A percentile compares a stretch with the other conserved stretches of the same genome.
phyloP scores from a whole-genome alignment of 768 basidiomycete species.

The Tricholoma sp. region DNA sequence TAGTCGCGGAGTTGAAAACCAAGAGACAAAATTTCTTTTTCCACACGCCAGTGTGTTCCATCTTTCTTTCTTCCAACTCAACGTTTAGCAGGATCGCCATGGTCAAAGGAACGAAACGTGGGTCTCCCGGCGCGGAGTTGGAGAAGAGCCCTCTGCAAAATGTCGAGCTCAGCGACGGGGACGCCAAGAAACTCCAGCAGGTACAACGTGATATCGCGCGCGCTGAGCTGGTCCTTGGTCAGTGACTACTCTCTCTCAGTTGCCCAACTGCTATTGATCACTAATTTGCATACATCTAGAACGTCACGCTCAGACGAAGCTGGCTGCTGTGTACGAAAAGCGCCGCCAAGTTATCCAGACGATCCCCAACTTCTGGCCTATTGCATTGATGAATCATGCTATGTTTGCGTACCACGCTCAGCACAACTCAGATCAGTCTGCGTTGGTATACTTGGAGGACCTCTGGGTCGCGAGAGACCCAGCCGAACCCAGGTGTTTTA shows the following conservation, averaged over 20 bases:
- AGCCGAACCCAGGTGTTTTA: slow-evolving; percentile 74
- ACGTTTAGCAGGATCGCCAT: slow-evolving; percentile 21
- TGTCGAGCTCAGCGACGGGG: slow-evolving; percentile 66
- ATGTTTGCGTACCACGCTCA: slow-evolving; percentile 61
- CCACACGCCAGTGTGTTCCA: slow-evolving; percentile 12
- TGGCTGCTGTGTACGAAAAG: slow-evolving; percentile 62
- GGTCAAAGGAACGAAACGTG: slow-evolving; percentile 63
- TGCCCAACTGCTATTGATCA: background rate
- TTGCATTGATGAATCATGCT: slow-evolving; percentile 71
- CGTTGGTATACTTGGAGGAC: slow-evolving; percentile 80
- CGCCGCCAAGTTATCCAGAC: slow-evolving; percentile 60
- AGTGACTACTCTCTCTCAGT: slow-evolving; percentile 20
- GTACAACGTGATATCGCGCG: slow-evolving; percentile 68
- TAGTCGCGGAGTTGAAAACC: slow-evolving; percentile 23
- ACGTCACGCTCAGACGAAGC: slow-evolving; percentile 51
- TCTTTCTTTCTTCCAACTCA: slow-evolving; percentile 15
- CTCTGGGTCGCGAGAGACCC: slow-evolving; percentile 76
- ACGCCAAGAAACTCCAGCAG: slow-evolving; percentile 60
- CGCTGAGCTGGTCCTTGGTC: slow-evolving; percentile 69
- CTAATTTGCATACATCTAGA: slow-evolving; percentile 36
- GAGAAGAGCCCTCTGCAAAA: slow-evolving; percentile 64
- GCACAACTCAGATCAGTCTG: slow-evolving; percentile 73
- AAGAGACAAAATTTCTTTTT: slow-evolving; percentile 19
- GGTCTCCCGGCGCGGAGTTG: slow-evolving; percentile 72
- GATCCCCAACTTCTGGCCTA: slow-evolving; percentile 82